A percentile compares a stretch with the other conserved stretches of the same genome.
phyloP scores from a whole-genome alignment of 805 yeast genomes.

The Zygosaccharomyces rouxii region DNA sequence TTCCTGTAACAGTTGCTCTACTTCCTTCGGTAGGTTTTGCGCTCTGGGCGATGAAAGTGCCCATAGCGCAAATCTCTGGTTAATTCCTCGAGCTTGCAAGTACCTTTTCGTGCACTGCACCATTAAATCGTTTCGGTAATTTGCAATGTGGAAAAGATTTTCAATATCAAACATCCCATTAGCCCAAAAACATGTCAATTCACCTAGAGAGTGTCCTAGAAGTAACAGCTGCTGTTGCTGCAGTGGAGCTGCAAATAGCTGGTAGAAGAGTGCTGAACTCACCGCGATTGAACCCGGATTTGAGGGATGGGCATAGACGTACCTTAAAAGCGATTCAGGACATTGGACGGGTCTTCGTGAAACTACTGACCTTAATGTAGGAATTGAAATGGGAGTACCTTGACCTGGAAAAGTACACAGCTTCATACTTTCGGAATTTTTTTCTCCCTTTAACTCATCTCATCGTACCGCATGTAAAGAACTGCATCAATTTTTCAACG shows the following conservation, averaged over 20 bases:
- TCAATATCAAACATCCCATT: slow-evolving; percentile 26
- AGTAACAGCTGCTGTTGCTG: slow-evolving; percentile 10
- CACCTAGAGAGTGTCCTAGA: slow-evolving; percentile 37
- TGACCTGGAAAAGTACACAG: slow-evolving; percentile 36
- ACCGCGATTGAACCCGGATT: slow-evolving; percentile 34
- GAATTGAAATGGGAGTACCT: slow-evolving; percentile 32
- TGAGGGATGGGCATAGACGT: slow-evolving; percentile 26
- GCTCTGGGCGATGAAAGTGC: slow-evolving; percentile 32
- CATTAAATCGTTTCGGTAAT: slow-evolving; percentile 34
- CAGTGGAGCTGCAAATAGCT: slow-evolving; percentile 15
- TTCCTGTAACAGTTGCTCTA: slow-evolving; percentile 16
- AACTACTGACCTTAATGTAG: slow-evolving; percentile 23
- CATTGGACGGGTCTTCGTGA: slow-evolving; percentile 23
- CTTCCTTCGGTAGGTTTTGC: slow-evolving; percentile 25
- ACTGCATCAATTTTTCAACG: slow-evolving; percentile 4
- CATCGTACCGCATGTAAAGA: slow-evolving; percentile 10
- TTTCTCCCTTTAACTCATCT: background rate
- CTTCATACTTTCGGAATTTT: slow-evolving; percentile 17
- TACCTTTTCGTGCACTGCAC: slow-evolving; percentile 29
- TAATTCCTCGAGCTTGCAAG: slow-evolving; percentile 24
- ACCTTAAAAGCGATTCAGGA: slow-evolving; percentile 21
- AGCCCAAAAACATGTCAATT: slow-evolving; percentile 30
- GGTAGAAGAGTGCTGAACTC: slow-evolving; percentile 29
- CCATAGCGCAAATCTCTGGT: slow-evolving; percentile 32
- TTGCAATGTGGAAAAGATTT: slow-evolving; percentile 32